Conservation (phyloP, 2,329 filamentous ascomycete genomes). For the Catunica adiposa region DNA sequence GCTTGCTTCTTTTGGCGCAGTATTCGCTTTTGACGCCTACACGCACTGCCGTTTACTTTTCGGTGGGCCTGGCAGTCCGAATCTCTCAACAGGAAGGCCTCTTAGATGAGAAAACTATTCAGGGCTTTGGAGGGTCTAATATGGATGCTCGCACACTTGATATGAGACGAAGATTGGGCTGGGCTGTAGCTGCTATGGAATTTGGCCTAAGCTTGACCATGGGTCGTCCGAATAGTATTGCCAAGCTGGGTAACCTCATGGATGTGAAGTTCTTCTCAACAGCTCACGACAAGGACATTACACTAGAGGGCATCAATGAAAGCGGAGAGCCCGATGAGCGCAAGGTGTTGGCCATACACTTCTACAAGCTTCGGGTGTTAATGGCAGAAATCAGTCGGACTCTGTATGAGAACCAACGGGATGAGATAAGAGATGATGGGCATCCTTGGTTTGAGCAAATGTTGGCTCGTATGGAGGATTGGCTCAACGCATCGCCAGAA, state of each 20-base stretch:
- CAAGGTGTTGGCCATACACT: slow-evolving; percentile 82
- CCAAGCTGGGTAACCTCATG: slow-evolving; percentile 64
- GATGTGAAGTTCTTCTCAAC: slow-evolving; percentile 74
- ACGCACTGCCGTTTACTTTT: slow-evolving; percentile 80
- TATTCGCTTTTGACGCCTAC: slow-evolving; percentile 90
- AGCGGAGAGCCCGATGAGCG: slow-evolving; percentile 56
- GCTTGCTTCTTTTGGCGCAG: slow-evolving; percentile 69
- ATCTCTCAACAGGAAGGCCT: slow-evolving; percentile 80
- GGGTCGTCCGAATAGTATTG: slow-evolving; percentile 73
- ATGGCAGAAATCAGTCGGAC: slow-evolving; percentile 77
- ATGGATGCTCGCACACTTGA: slow-evolving; percentile 65
- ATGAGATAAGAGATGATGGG: slow-evolving; percentile 58
- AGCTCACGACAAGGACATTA: slow-evolving; percentile 72
- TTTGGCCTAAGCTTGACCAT: slow-evolving; percentile 74
- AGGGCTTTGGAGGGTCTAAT: slow-evolving; percentile 40
- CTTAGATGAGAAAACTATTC: slow-evolving; percentile 76
- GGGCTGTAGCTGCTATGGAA: slow-evolving; percentile 81
- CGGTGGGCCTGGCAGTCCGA: slow-evolving; percentile 72
- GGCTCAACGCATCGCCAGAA: slow-evolving; percentile 61
- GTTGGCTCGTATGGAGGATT: slow-evolving; percentile 59
- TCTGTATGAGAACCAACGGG: slow-evolving; percentile 69
- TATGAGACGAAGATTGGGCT: slow-evolving; percentile 74
- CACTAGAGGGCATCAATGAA: slow-evolving; percentile 52
- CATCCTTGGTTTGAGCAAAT: slow-evolving; percentile 81
- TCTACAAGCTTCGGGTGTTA: slow-evolving; percentile 75